phyloP scores from a whole-genome alignment of 805 yeast species.

The Ogataea paradorogensis region DNA sequence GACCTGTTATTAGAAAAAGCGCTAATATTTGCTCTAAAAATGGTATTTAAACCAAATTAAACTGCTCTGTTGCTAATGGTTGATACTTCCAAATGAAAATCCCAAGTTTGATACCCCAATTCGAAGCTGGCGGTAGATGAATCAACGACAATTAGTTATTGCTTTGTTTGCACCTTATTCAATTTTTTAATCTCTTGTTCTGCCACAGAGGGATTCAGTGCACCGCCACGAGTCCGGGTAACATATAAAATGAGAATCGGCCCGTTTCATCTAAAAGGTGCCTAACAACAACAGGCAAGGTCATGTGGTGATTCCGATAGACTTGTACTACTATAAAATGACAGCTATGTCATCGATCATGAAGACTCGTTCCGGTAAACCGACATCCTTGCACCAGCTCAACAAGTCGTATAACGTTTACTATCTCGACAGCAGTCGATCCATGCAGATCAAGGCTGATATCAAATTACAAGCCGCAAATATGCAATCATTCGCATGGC shows the following conservation, averaged over 20 bases:
- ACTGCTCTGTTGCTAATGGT: background rate
- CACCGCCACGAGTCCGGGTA: conserved; percentile 11
- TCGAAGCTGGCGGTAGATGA: background rate
- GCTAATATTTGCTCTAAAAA: background rate
- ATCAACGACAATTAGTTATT: conserved; percentile 3
- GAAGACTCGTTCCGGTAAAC: background rate
- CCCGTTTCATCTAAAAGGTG: too few relatives aligned
- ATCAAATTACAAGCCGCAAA: background rate
- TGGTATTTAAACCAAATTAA: background rate
- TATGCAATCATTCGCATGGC: background rate
- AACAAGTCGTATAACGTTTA: conserved; percentile 5
- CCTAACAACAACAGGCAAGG: too few relatives aligned
- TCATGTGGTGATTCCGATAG: too few relatives aligned
- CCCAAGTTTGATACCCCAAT: background rate
- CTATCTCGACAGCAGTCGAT: background rate
- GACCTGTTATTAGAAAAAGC: background rate
- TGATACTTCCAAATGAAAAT: background rate
- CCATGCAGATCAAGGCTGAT: background rate
- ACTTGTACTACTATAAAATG: too few relatives aligned
- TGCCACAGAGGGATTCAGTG: conserved; percentile 6
- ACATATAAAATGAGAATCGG: background rate
- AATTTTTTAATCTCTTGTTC: conserved; percentile 10
- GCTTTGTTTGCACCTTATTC: conserved; percentile 11
- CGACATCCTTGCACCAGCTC: conserved; percentile 12
- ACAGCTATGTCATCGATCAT: too few relatives aligned